Evolutionary conservation across 2,329 filamentous ascomycete genomes (phyloP).

Genomic region (Penicillium sclerotigenum): DNA sequence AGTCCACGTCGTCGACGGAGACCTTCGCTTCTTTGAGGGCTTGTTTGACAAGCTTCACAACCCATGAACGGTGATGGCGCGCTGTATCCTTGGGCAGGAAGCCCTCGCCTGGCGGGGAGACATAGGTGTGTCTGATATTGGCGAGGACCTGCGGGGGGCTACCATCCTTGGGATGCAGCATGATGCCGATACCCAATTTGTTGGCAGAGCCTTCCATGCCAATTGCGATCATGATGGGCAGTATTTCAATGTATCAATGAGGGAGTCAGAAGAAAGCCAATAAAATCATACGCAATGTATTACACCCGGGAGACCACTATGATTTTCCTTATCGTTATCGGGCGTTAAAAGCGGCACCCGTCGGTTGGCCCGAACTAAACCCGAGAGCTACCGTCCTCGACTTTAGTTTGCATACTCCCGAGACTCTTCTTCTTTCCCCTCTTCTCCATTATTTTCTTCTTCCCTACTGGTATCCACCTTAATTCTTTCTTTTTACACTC

Average conservation of each 20-base stretch:
- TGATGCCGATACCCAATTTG: slow-evolving; percentile 92
- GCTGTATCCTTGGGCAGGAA: slow-evolving; percentile 97
- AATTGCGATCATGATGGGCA: slow-evolving; percentile 59
- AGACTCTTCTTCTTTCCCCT: slow-evolving; percentile 20
- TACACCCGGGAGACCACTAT: neutral
- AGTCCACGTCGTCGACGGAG: slow-evolving; percentile 67
- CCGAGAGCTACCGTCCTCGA: slow-evolving; percentile 7
- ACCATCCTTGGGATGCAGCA: slow-evolving; percentile 64
- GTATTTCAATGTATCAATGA: neutral
- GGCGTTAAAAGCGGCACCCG: slow-evolving; percentile 7
- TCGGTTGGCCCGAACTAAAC: slow-evolving; percentile 14
- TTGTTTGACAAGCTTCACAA: slow-evolving; percentile 74
- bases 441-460: slow-evolving; percentile 9
- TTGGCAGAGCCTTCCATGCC: slow-evolving; percentile 93
- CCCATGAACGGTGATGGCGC: slow-evolving; percentile 81
- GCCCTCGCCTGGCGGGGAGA: slow-evolving; percentile 84
- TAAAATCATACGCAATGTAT: neutral
- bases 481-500: neutral
- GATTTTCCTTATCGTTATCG: slow-evolving; percentile 15
- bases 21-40: slow-evolving; percentile 70
- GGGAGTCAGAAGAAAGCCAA: neutral
- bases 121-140: slow-evolving; percentile 92
- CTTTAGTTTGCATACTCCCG: slow-evolving; percentile 11
- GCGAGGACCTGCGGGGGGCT: slow-evolving; percentile 69
- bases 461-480: slow-evolving; percentile 8